phyloP scores from a whole-genome alignment of 75 land plant genomes.

The Cupressus sempervirens region DNA sequence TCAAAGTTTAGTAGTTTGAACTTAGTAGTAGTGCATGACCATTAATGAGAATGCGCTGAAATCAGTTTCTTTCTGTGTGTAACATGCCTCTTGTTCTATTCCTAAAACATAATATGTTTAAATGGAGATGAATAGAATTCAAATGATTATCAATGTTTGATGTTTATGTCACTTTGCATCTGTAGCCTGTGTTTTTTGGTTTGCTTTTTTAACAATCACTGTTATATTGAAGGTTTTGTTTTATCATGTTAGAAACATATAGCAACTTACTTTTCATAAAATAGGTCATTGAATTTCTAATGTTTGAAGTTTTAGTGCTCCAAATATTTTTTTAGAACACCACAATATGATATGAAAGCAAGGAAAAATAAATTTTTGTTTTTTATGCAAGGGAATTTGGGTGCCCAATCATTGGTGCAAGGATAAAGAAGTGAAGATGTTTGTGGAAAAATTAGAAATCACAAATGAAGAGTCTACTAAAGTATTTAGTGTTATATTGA shows the following conservation, averaged over 20 bases:
- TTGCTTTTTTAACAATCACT: not conserved
- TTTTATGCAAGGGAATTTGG: too few relatives aligned
- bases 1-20: not conserved
- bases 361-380: too few relatives aligned
- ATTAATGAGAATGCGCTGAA: not conserved
- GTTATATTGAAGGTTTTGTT: not conserved
- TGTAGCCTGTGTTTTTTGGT: not conserved
- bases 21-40: not conserved
- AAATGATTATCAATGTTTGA: not conserved
- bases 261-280: not conserved
- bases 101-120: not conserved
- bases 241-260: not conserved
- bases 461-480: too few relatives aligned
- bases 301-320: not conserved
- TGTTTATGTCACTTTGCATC: not conserved
- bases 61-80: not conserved
- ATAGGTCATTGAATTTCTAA: not conserved
- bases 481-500: too few relatives aligned
- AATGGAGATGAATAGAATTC: not conserved
- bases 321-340: not conserved
- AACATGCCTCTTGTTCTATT: not conserved
- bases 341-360: not conserved
- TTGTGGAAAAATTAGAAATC: too few relatives aligned
- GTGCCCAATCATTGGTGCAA: too few relatives aligned
- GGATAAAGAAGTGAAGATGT: too few relatives aligned